Percentiles rank a stretch among this genome's conserved stretches.
phyloP scores from a whole-genome alignment of 371 early-diverging fungal species.

The Mortierella sp. region DNA sequence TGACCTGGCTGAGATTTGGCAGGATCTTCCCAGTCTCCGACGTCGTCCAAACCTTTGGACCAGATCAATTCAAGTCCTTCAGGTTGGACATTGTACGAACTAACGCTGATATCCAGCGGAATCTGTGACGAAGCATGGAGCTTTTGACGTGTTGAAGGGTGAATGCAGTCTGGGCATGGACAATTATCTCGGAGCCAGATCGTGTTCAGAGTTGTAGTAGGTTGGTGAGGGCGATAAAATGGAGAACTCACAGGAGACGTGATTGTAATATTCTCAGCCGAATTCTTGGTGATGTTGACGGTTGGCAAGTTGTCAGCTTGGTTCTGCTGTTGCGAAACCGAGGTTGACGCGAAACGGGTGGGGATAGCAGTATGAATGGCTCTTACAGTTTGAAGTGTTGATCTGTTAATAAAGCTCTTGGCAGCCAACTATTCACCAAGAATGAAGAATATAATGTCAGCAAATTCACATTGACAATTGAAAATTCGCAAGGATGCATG shows the following conservation, averaged over 20 bases:
- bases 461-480: not conserved
- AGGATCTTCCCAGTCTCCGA: slow-evolving; percentile 47
- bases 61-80: slow-evolving; percentile 42
- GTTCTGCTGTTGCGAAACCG: not conserved
- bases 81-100: slow-evolving; percentile 43
- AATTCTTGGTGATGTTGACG: slow-evolving; percentile 7
- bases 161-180: slow-evolving; percentile 78
- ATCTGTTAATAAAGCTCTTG: not conserved
- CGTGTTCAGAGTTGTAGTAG: slow-evolving; percentile 33
- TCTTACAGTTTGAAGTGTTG: slow-evolving; percentile 10
- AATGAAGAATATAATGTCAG: not conserved
- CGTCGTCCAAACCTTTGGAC: slow-evolving; percentile 55
- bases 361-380: slow-evolving; percentile 18
- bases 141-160: slow-evolving; percentile 84
- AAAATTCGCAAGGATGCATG: not conserved
- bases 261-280: slow-evolving; percentile 18
- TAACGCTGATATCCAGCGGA: slow-evolving; percentile 61
- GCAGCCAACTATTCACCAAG: not conserved
- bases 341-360: not conserved
- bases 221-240: slow-evolving; percentile 33
- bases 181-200: slow-evolving; percentile 90
- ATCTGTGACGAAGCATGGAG: slow-evolving; percentile 84
- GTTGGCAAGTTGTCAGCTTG: slow-evolving; percentile 11
- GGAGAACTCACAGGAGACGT: slow-evolving; percentile 19
- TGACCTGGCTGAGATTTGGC: slow-evolving; percentile 58